Conservation (phyloP, 2,329 filamentous ascomycete species). For the Fusarium begoniae region DNA sequence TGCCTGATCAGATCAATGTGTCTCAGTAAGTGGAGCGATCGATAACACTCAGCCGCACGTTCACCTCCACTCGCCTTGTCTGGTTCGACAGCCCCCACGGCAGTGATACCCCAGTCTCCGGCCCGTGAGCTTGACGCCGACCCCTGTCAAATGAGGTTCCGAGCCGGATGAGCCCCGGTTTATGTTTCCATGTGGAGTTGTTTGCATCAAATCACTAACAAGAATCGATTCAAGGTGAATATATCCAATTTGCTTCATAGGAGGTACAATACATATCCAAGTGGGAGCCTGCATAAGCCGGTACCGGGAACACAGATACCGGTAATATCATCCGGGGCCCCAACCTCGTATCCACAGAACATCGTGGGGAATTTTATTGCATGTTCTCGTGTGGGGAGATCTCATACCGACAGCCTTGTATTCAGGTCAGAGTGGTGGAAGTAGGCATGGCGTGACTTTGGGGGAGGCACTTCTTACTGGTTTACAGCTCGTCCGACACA, state of each 20-base stretch:
- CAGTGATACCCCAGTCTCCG: constrained; percentile 4
- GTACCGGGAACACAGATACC: constrained; percentile 19
- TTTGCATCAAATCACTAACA: not conserved
- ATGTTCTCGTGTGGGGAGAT: constrained; percentile 23
- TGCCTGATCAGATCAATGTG: constrained; percentile 17
- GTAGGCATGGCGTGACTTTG: constrained; percentile 34
- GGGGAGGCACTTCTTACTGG: constrained; percentile 4
- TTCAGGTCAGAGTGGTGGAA: not conserved
- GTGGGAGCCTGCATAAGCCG: constrained; percentile 15
- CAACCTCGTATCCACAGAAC: constrained; percentile 5
- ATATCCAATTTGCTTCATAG: not conserved
- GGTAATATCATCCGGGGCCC: constrained; percentile 26
- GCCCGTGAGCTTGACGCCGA: constrained; percentile 19
- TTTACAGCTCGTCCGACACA: constrained; percentile 25
- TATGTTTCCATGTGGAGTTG: not conserved
- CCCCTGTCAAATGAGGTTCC: constrained; percentile 13
- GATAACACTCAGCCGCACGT: constrained; percentile 20
- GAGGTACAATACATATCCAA: not conserved
- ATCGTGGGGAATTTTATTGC: constrained; percentile 21
- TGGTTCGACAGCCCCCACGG: constrained; percentile 11
- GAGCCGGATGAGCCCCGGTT: constrained; percentile 15
- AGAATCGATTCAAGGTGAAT: not conserved
- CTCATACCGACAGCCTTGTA: not conserved
- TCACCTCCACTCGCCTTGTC: constrained; percentile 11
- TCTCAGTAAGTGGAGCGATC: constrained; percentile 25